Percentiles rank a stretch among this genome's conserved stretches.
phyloP scores from a whole-genome alignment of 2,329 filamentous ascomycete genomes.

The Neoscytalidium dimidiatum region DNA sequence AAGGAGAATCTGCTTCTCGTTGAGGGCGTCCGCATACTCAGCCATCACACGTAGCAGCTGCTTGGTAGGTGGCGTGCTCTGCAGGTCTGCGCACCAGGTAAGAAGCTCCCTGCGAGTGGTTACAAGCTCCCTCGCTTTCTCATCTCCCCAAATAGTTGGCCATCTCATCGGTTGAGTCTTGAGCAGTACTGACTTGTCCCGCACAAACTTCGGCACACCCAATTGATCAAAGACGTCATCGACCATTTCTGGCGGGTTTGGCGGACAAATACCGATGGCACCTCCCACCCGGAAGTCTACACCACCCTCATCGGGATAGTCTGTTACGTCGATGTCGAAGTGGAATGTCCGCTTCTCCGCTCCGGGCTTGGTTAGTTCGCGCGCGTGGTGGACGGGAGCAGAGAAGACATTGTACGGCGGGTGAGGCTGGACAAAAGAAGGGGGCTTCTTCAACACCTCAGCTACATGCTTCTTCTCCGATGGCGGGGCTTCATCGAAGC shows the following conservation, averaged over 20 bases:
- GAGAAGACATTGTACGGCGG: constrained; percentile 90
- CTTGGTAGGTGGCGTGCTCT: constrained; percentile 91
- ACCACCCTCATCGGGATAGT: constrained; percentile 82
- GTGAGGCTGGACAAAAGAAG: constrained; percentile 89
- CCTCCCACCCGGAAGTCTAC: constrained; percentile 96
- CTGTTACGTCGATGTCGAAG: constrained; percentile 94
- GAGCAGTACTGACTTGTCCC: constrained; percentile 79
- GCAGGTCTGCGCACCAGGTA: constrained; percentile 92
- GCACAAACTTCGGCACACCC: constrained; percentile 75
- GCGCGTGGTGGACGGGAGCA: constrained; percentile 79
- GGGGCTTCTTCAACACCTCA: constrained; percentile 65
- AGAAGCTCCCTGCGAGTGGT: constrained; percentile 90
- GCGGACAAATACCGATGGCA: constrained; percentile 89
- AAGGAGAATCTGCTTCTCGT: constrained; percentile 85
- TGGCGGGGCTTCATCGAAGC: constrained; percentile 61
- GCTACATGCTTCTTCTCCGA: constrained; percentile 45
- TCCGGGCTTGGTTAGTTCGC: constrained; percentile 82
- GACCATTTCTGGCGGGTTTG: constrained; percentile 75
- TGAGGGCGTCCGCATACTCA: constrained; percentile 75
- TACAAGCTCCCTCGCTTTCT: constrained; percentile 78
- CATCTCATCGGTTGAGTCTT: constrained; percentile 81
- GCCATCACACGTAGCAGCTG: constrained; percentile 80
- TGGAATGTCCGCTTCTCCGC: constrained; percentile 97
- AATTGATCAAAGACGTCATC: constrained; percentile 83
- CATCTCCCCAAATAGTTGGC: constrained; percentile 98